Evolutionary conservation across 2,329 filamentous ascomycete species (phyloP).

Genomic region (Penicillium polonicum): DNA sequence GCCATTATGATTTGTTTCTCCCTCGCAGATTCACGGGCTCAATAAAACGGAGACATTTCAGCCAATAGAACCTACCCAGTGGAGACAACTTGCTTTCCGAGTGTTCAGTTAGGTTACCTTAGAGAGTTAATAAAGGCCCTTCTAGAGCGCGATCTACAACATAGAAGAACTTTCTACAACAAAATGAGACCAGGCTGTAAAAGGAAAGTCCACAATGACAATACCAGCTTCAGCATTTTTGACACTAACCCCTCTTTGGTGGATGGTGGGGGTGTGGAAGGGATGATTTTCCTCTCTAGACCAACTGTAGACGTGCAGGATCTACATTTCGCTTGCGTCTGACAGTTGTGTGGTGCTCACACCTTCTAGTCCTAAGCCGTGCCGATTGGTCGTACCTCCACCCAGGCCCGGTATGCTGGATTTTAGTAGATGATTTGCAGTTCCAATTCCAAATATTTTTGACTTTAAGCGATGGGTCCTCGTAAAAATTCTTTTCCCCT

Average conservation of each 20-base stretch:
- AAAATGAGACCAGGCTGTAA: background rate
- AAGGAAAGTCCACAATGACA: background rate
- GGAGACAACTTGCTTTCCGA: slow-evolving; percentile 42
- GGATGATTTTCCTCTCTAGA: background rate
- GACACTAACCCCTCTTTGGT: background rate
- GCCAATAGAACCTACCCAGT: slow-evolving; percentile 63
- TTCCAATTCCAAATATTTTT: slow-evolving; percentile 8
- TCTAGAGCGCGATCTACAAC: background rate
- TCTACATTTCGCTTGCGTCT: slow-evolving; percentile 9
- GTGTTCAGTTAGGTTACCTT: background rate
- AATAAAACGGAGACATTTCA: slow-evolving; percentile 76
- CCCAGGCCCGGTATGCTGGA: background rate
- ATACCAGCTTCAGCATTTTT: background rate
- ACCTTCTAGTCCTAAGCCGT: background rate
- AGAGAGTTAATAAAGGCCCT: background rate
- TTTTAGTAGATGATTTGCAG: background rate
- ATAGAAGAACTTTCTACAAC: background rate
- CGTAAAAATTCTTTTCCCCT: background rate
- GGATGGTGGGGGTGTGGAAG: background rate
- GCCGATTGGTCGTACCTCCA: background rate
- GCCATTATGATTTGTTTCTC: background rate
- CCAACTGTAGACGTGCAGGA: slow-evolving; percentile 2
- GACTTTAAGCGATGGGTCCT: background rate
- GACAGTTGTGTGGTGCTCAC: slow-evolving; percentile 2
- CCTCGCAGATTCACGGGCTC: background rate